A percentile compares a stretch with the other conserved stretches of the same genome.
Evolutionary conservation across 208 protist species (phyloP).

Genomic region (Trypanosoma avium): DNA sequence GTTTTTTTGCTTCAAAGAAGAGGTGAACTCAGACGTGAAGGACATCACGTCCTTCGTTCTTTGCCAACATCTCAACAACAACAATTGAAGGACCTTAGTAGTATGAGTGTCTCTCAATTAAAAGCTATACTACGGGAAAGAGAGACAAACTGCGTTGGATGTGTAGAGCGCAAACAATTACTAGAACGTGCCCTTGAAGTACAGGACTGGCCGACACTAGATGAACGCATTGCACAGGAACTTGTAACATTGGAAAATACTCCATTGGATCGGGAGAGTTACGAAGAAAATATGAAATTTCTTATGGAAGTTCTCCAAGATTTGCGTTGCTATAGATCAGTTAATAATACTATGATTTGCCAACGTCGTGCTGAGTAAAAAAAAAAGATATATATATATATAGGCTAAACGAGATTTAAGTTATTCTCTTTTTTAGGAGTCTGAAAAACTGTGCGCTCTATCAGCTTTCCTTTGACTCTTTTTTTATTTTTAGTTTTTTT

Average conservation of each 20-base stretch:
- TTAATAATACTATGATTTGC: slow-evolving; percentile 12
- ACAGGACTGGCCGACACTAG: slow-evolving; percentile 29
- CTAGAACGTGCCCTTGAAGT: slow-evolving; percentile 37
- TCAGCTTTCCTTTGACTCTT: too few species aligned
- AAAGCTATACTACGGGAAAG: slow-evolving; percentile 40
- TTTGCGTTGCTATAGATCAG: slow-evolving; percentile 3
- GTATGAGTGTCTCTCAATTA: slow-evolving; percentile 28
- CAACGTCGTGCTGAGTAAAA: neutral
- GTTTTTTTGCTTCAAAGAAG: slow-evolving; percentile 13
- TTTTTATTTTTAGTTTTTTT: too few species aligned
- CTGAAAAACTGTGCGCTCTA: too few species aligned
- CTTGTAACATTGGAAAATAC: slow-evolving; percentile 35
- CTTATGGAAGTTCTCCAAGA: slow-evolving; percentile 24
- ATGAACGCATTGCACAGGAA: slow-evolving; percentile 44
- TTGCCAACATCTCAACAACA: neutral
- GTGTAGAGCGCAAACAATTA: slow-evolving; percentile 45
- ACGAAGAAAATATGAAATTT: slow-evolving; percentile 22
- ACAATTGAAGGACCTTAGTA: neutral
- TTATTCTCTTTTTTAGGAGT: too few species aligned
- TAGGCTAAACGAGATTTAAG: too few species aligned
- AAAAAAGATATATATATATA: too few species aligned
- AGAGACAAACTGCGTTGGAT: slow-evolving; percentile 37
- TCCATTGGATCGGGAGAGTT: slow-evolving; percentile 15
- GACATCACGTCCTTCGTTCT: neutral
- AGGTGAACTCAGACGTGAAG: neutral